Conservation (phyloP, 371 early-diverging fungal genomes). For the Mucor sp. region DNA sequence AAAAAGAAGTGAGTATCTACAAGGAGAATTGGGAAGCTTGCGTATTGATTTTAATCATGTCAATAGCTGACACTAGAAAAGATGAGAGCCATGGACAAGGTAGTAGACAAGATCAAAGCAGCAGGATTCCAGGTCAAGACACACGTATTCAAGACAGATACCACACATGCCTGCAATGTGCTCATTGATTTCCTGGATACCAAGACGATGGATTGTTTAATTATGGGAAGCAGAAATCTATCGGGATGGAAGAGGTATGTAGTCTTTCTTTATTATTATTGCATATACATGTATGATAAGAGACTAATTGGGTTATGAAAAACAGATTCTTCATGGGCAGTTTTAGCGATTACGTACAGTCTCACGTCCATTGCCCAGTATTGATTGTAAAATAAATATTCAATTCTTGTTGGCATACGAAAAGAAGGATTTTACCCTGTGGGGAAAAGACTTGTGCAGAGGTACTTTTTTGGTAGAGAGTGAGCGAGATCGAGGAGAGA, state of each 20-base stretch:
- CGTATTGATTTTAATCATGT: background rate
- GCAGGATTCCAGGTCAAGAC: conserved; percentile 17
- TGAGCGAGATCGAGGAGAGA: background rate
- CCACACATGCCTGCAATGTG: conserved; percentile 32
- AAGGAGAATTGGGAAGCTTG: background rate
- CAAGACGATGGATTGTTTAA: conserved; percentile 35
- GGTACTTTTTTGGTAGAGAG: background rate
- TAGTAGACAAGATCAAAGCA: conserved; percentile 9
- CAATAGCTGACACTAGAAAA: conserved; percentile 27
- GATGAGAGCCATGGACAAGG: conserved; percentile 19
- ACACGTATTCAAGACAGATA: conserved; percentile 33
- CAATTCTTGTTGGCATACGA: background rate
- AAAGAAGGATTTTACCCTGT: background rate
- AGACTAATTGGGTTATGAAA: background rate
- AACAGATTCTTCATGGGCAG: conserved; percentile 52
- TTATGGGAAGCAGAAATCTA: conserved; percentile 54
- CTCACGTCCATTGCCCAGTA: conserved; percentile 51
- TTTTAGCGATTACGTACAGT: conserved; percentile 53
- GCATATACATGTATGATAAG: too few relatives aligned
- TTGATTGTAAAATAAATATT: conserved; percentile 42
- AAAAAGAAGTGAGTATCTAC: conserved; percentile 33
- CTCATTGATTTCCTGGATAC: conserved; percentile 44
- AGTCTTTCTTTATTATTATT: background rate
- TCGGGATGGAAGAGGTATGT: conserved; percentile 53
- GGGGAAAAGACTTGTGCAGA: background rate